Evolutionary conservation across 176 grass and related monocot genomes (phyloP).

Genomic region (Poa pratensis): DNA sequence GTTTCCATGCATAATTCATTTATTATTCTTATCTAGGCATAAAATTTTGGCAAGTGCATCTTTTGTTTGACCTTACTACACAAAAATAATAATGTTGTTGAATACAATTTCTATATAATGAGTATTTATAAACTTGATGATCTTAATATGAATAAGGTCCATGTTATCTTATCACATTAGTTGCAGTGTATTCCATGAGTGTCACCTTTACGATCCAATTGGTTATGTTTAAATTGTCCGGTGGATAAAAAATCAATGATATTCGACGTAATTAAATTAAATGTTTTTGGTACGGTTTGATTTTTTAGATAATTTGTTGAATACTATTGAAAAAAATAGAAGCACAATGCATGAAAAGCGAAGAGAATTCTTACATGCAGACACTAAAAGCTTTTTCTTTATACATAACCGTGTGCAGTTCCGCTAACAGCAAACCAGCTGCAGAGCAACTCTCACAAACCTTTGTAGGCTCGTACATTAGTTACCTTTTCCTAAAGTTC

Average conservation of each 20-base stretch:
- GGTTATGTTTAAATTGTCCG: not conserved
- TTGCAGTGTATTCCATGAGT: not conserved
- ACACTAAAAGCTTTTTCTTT: too few relatives aligned
- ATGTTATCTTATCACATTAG: not conserved
- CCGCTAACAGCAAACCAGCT: too few relatives aligned
- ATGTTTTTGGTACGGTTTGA: too few relatives aligned
- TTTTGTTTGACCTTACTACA: not conserved
- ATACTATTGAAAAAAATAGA: too few relatives aligned
- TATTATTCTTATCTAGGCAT: not conserved
- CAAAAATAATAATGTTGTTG: not conserved
- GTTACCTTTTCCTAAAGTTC: constrained; percentile 51
- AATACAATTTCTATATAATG: not conserved
- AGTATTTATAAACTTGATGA: not conserved
- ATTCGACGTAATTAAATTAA: too few relatives aligned
- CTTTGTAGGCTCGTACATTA: too few relatives aligned
- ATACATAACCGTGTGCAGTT: too few relatives aligned
- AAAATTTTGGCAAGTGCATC: not conserved
- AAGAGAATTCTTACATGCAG: too few relatives aligned
- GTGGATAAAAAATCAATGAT: too few relatives aligned
- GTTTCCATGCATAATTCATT: not conserved
- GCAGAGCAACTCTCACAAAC: too few relatives aligned
- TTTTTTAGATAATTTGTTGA: too few relatives aligned
- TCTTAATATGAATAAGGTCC: not conserved
- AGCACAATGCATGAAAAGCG: too few relatives aligned
- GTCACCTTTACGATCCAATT: not conserved